Evolutionary conservation across 164 flowering plant species (phyloP).

Genomic region (Annona cherimola): DNA sequence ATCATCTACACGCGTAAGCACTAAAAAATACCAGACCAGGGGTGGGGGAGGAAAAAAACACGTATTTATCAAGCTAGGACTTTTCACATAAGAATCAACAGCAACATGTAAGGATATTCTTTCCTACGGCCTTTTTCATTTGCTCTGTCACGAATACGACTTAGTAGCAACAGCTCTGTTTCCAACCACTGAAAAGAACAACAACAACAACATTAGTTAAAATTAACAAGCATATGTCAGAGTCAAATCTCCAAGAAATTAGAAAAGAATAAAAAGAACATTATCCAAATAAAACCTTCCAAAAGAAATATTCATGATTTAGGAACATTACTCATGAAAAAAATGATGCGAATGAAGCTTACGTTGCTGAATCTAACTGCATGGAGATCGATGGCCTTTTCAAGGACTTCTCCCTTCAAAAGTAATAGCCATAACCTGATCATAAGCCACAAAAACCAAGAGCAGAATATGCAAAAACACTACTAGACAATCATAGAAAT

Average conservation of each 20-base stretch:
- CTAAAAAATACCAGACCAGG: too few species aligned
- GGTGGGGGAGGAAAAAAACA: too few species aligned
- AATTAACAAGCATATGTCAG: neutral
- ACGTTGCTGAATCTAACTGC: conserved; percentile 83
- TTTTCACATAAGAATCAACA: neutral
- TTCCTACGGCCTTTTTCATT: conserved; percentile 84
- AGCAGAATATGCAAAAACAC: neutral
- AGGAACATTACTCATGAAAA: neutral
- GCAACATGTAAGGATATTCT: conserved; percentile 76
- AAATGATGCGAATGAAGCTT: conserved; percentile 20
- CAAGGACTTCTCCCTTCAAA: conserved; percentile 82
- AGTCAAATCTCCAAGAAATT: neutral
- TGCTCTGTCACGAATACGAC: conserved; percentile 97
- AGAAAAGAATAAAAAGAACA: neutral
- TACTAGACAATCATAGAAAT: conserved; percentile 14
- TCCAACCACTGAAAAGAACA: conserved; percentile 62
- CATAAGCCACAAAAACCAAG: neutral
- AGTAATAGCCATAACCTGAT: conserved; percentile 5
- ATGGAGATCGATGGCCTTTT: conserved; percentile 75
- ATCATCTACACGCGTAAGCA: too few species aligned
- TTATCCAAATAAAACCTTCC: neutral
- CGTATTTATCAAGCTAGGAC: too few species aligned
- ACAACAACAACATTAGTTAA: neutral
- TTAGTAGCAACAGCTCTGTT: conserved; percentile 63
- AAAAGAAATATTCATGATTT: neutral